Evolutionary conservation across 108 stramenopile species (phyloP).

Genomic region (Chaetoceros tenuissimus): DNA sequence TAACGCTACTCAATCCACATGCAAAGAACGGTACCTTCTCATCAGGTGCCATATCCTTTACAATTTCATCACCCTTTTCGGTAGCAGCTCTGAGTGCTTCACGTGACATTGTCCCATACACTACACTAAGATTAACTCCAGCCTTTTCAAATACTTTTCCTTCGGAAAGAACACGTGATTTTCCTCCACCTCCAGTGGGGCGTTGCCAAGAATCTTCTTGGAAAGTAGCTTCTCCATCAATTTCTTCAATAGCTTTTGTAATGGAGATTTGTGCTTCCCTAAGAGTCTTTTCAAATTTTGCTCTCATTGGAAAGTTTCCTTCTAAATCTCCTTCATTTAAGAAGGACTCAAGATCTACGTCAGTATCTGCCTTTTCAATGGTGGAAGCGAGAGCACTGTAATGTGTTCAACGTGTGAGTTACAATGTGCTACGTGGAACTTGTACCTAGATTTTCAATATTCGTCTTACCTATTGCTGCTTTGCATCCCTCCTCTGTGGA

Average conservation of each 20-base stretch:
- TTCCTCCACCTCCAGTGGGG: constrained; percentile 93
- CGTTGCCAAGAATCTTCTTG: constrained; percentile 93
- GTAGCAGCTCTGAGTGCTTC: constrained; percentile 93
- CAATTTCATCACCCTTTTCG: constrained; percentile 89
- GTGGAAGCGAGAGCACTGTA: no score
- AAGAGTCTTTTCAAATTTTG: constrained; percentile 86
- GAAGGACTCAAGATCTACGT: constrained; percentile 37
- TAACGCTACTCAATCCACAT: constrained; percentile 91
- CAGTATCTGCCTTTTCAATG: no score
- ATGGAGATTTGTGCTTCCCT: constrained; percentile 89
- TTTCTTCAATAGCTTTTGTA: constrained; percentile 84
- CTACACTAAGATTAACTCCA: constrained; percentile 93
- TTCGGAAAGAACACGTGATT: constrained; percentile 84
- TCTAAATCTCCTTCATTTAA: constrained; percentile 77
- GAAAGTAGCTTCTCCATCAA: constrained; percentile 87
- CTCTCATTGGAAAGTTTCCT: constrained; percentile 82
- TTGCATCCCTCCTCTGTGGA: no score
- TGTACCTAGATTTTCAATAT: no score
- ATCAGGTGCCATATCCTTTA: constrained; percentile 86
- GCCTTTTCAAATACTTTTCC: constrained; percentile 99
- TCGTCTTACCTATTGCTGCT: no score
- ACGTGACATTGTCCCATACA: constrained; percentile 92
- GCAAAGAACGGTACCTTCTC: constrained; percentile 96
- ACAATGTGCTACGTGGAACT: no score
- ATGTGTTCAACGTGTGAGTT: no score